Evolutionary conservation across 2,329 filamentous ascomycete genomes (phyloP).

Genomic region (Trichoderma polysporum): DNA sequence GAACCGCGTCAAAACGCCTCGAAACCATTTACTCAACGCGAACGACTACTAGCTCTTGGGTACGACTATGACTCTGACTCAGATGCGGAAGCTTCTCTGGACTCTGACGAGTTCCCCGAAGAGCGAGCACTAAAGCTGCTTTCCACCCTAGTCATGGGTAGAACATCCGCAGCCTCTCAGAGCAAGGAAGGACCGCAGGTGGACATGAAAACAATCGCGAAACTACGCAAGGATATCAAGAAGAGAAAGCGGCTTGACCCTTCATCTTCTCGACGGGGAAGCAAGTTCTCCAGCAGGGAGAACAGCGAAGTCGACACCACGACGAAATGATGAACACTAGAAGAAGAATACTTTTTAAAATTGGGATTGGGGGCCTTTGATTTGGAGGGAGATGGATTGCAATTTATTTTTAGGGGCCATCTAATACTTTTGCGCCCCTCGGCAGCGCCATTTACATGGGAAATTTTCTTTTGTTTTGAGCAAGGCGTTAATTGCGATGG

Average conservation of each 20-base stretch:
- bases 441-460: background rate
- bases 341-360: background rate
- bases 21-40: slow-evolving; percentile 23
- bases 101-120: slow-evolving; percentile 16
- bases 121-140: slow-evolving; percentile 12
- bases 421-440: background rate
- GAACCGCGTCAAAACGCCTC: background rate
- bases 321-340: background rate
- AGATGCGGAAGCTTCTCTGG: slow-evolving; percentile 8
- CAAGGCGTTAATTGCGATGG: background rate
- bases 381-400: background rate
- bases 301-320: background rate
- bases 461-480: background rate
- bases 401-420: background rate
- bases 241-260: background rate
- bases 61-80: slow-evolving; percentile 30
- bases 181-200: background rate
- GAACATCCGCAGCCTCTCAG: background rate
- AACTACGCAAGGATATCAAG: slow-evolving; percentile 19
- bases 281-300: background rate
- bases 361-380: background rate
- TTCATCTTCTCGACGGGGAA: background rate
- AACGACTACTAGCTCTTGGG: slow-evolving; percentile 27
- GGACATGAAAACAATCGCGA: slow-evolving; percentile 16
- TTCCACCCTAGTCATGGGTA: background rate